phyloP scores from a whole-genome alignment of 208 protist species.

The Herpetomonas tarakana region DNA sequence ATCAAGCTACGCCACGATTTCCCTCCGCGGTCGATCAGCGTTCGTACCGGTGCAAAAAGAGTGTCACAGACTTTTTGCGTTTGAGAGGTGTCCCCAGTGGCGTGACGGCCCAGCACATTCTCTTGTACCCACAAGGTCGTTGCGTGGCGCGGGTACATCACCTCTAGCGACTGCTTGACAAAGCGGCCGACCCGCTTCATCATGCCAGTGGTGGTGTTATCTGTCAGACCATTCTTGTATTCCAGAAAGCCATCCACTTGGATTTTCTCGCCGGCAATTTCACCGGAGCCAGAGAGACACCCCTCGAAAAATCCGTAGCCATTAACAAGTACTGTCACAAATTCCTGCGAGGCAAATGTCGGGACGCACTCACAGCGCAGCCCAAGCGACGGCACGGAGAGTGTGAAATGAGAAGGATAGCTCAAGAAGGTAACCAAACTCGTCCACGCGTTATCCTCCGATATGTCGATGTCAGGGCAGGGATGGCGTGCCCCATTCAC shows the following conservation, averaged over 20 bases:
- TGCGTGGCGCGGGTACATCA: slow-evolving; percentile 39
- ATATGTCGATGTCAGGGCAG: slow-evolving; percentile 23
- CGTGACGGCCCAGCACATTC: slow-evolving; percentile 44
- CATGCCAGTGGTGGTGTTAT: slow-evolving; percentile 20
- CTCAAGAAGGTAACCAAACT: slow-evolving; percentile 46
- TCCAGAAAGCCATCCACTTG: slow-evolving; percentile 39
- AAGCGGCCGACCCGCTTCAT: slow-evolving; percentile 37
- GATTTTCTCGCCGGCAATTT: slow-evolving; percentile 13
- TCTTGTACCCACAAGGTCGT: slow-evolving; percentile 30
- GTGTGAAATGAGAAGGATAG: slow-evolving; percentile 32
- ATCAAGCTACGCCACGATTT: slow-evolving; percentile 68
- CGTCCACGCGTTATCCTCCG: slow-evolving; percentile 32
- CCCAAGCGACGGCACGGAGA: slow-evolving; percentile 23
- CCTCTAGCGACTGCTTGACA: slow-evolving; percentile 21
- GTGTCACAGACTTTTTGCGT: slow-evolving; percentile 35
- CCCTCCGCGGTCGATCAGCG: slow-evolving; percentile 56
- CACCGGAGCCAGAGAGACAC: slow-evolving; percentile 25
- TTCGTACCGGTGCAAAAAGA: slow-evolving; percentile 51
- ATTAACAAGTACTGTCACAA: slow-evolving; percentile 32
- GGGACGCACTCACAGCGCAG: slow-evolving; percentile 24
- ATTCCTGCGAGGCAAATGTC: slow-evolving; percentile 45
- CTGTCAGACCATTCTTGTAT: slow-evolving; percentile 19
- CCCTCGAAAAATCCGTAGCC: slow-evolving; percentile 57
- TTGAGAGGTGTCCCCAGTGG: slow-evolving; percentile 8
- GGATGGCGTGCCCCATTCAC: slow-evolving; percentile 15